A percentile compares a stretch with the other conserved stretches of the same genome.
Evolutionary conservation across 225 moss, liverwort and hornwort genomes (phyloP).

Genomic region (Polytrichum formosum): DNA sequence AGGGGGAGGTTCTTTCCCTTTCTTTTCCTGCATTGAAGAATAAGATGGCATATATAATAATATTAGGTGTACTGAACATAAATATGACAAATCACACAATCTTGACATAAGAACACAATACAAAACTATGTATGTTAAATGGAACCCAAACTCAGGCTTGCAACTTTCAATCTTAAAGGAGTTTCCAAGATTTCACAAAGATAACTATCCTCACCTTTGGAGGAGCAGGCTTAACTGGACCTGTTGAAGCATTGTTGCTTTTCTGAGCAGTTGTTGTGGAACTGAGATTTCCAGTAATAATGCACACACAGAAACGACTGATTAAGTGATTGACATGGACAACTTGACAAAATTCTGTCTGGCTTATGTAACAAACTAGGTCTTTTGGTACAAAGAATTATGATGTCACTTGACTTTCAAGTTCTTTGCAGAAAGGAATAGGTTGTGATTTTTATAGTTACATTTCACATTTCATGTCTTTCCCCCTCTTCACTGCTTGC

Average conservation of each 20-base stretch:
- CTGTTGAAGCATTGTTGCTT: constrained; percentile 16
- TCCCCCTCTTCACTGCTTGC: no score
- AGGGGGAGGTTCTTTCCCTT: constrained; percentile 63
- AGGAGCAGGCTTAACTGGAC: constrained; percentile 26
- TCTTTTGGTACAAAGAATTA: no score
- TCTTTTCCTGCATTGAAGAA: constrained; percentile 58
- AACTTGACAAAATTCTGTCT: not conserved
- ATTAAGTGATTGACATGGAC: not conserved
- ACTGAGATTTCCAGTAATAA: constrained; percentile 14
- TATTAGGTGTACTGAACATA: not conserved
- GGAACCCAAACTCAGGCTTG: no score
- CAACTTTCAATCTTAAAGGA: no score
- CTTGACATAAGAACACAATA: not conserved
- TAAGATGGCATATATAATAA: not conserved
- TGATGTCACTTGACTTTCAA: no score
- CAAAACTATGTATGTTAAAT: no score
- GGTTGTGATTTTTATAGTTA: no score
- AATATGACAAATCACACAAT: constrained; percentile 1
- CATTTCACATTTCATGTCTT: no score
- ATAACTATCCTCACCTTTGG: constrained; percentile 28
- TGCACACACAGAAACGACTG: not conserved
- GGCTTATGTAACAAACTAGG: no score
- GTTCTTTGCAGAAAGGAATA: no score
- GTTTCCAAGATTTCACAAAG: not conserved
- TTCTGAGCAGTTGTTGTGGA: constrained; percentile 29